Conservation (phyloP, 441 rosid genomes). For the Pelargonium myrrhifolium region DNA sequence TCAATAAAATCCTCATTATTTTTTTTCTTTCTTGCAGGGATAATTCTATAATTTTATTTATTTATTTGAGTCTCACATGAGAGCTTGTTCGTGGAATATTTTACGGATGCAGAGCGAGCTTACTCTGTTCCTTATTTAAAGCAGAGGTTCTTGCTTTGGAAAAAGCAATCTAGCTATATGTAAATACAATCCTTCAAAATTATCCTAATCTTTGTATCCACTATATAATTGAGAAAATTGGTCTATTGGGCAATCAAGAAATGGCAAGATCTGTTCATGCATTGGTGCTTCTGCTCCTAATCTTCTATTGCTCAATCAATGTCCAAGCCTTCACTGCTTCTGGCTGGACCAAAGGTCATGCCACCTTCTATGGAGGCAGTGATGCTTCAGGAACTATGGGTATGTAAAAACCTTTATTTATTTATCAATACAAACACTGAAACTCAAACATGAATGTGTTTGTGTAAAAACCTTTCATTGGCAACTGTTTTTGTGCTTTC, state of each 20-base stretch:
- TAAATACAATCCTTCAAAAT: background rate
- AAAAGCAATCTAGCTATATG: constrained; percentile 19
- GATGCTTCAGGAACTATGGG: constrained; percentile 99
- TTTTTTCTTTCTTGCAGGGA: constrained; percentile 18
- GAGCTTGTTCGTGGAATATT: constrained; percentile 27
- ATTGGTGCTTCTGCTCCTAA: constrained; percentile 30
- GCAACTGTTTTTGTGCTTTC: background rate
- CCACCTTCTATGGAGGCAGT: constrained; percentile 89
- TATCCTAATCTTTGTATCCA: background rate
- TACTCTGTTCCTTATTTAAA: constrained; percentile 38
- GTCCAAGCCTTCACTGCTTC: constrained; percentile 46
- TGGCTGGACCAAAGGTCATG: constrained; percentile 71
- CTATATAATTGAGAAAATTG: background rate
- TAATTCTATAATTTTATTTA: background rate
- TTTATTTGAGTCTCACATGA: constrained; percentile 30
- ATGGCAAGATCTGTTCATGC: constrained; percentile 38
- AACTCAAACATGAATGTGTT: too few species aligned
- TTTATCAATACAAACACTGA: too few species aligned
- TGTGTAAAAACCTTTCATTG: background rate
- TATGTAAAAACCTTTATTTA: constrained; percentile 21
- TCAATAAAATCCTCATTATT: constrained; percentile 4
- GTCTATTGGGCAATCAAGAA: constrained; percentile 5
- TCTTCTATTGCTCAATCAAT: constrained; percentile 23
- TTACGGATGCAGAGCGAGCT: constrained; percentile 10
- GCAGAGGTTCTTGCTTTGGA: constrained; percentile 20